Evolutionary conservation across 1,139 yeast species (phyloP).

Genomic region (Groenewaldozyma auringiensis): DNA sequence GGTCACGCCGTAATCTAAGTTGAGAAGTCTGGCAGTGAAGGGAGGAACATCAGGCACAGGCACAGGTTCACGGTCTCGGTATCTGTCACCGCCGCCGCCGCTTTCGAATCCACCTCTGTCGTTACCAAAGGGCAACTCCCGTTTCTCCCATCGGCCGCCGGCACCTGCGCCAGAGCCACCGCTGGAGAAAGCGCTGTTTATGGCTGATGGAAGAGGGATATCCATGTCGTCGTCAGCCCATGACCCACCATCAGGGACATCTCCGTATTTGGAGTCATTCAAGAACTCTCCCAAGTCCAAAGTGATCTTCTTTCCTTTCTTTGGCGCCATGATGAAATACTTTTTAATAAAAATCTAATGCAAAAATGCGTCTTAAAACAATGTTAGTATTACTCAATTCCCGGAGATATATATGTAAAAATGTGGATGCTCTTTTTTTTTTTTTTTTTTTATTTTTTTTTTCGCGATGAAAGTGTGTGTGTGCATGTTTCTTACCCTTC

Average conservation of each 20-base stretch:
- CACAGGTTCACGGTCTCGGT: conserved; percentile 44
- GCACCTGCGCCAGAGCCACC: conserved; percentile 4
- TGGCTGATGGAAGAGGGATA: conserved; percentile 15
- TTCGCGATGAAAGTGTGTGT: no score
- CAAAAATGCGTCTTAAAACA: no score
- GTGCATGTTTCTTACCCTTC: no score
- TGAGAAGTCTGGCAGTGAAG: conserved; percentile 76
- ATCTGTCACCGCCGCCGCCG: conserved; percentile 10
- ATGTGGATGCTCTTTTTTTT: no score
- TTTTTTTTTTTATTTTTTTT: no score
- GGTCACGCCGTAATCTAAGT: conserved; percentile 74
- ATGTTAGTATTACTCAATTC: no score
- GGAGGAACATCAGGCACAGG: conserved; percentile 93
- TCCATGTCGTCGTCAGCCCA: conserved; percentile 26
- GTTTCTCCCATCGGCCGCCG: conserved; percentile 5
- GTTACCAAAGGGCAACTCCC: conserved; percentile 5
- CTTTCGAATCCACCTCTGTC: conserved; percentile 5
- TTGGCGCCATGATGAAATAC: conserved; percentile 38
- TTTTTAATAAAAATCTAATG: no score
- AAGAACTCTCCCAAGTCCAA: conserved; percentile 52
- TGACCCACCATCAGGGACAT: conserved; percentile 17
- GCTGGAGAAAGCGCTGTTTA: not conserved
- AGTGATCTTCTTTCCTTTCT: conserved; percentile 40
- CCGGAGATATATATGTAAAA: no score
- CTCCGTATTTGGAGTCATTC: conserved; percentile 20